Conservation (phyloP, 2,329 filamentous ascomycete species). For the Diplodia mutila region DNA sequence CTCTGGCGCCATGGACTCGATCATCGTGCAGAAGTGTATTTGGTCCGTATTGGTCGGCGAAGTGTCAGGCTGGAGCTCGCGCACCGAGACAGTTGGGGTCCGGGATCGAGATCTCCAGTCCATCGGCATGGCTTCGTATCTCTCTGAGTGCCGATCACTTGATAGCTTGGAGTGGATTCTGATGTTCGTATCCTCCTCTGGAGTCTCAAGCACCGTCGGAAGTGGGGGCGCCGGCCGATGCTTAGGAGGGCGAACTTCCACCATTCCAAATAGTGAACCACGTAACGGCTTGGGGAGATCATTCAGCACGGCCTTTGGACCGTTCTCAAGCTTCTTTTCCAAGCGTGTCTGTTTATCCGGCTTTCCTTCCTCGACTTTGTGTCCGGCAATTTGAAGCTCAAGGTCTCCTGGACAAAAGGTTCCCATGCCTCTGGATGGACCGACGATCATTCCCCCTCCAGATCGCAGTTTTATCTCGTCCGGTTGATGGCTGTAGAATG, state of each 20-base stretch:
- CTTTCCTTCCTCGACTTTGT: background rate
- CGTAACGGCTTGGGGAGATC: background rate
- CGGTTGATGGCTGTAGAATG: background rate
- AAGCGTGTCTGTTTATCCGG: background rate
- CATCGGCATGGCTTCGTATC: background rate
- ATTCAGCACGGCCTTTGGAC: background rate
- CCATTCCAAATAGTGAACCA: background rate
- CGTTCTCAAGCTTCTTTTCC: background rate
- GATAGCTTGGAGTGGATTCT: background rate
- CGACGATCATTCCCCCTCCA: background rate
- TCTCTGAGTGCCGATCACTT: background rate
- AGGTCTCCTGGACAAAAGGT: background rate
- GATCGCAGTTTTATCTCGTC: background rate
- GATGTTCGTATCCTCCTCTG: background rate
- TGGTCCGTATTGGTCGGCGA: background rate
- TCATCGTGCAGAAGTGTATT: background rate
- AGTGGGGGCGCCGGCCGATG: background rate
- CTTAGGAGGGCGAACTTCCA: background rate
- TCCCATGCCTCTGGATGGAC: background rate
- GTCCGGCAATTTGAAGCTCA: background rate
- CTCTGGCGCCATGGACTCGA: background rate
- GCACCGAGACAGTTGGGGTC: background rate
- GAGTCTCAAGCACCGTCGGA: background rate
- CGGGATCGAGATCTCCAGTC: background rate
- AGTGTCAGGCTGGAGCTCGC: background rate